A percentile compares a stretch with the other conserved stretches of the same genome.
These are phyloP conservation scores for Boletales sp. DNA, from an alignment of 768 basidiomycete genomes.

Conservation along the genomic window DNA sequence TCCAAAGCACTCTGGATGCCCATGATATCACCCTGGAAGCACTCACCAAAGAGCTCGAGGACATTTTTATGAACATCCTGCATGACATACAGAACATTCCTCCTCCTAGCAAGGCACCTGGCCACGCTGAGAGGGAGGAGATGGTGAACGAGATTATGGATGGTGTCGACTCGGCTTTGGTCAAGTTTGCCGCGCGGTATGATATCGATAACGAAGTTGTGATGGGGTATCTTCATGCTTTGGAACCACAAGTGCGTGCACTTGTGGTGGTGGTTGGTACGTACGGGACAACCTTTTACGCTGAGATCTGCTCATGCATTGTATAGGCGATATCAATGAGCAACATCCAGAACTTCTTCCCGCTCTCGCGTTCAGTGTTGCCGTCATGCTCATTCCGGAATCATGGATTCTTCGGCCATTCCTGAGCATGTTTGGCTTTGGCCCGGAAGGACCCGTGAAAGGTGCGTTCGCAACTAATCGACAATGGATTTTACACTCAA, in stretches of 20 bases:
- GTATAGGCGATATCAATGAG: conserved; percentile 12
- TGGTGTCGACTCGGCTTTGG: conserved; percentile 1
- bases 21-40: conserved; percentile 5
- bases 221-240: background rate
- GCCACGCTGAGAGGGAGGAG: conserved; percentile 1
- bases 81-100: conserved; percentile 3
- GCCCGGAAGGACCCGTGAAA: conserved; percentile 11
- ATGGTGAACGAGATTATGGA: conserved; percentile 7
- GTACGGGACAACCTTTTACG: background rate
- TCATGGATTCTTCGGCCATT: conserved; percentile 14
- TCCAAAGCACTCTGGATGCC: conserved; percentile 6
- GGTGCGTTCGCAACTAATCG: background rate
- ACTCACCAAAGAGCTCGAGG: conserved; percentile 11
- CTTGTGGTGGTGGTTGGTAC: conserved; percentile 11
- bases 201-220: conserved; percentile 7
- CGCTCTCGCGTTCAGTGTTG: conserved; percentile 1
- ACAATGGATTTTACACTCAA: background rate
- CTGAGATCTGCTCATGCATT: background rate
- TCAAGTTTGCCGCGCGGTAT: background rate
- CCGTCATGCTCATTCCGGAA: conserved; percentile 8
- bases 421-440: conserved; percentile 12
- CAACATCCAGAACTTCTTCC: conserved; percentile 6
- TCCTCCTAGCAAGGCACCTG: background rate
- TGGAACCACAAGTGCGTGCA: conserved; percentile 5
- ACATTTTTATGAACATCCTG: conserved; percentile 1